A percentile compares a stretch with the other conserved stretches of the same genome.
These are phyloP conservation scores for Aspergillus glaucus DNA, from an alignment of 2,329 filamentous ascomycete species.

Conservation along the genomic window DNA sequence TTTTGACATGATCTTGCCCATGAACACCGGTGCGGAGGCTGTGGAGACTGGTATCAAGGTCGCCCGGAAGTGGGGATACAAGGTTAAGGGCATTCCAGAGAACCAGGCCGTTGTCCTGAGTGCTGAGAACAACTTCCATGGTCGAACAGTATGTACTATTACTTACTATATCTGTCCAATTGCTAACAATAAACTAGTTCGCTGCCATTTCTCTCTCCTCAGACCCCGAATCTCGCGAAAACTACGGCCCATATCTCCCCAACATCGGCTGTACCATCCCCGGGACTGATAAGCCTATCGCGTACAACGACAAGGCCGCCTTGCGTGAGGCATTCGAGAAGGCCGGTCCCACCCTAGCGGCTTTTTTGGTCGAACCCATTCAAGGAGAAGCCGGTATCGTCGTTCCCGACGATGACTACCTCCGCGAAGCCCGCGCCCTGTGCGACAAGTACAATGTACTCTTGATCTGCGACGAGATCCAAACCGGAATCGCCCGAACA, in stretches of 20 bases:
- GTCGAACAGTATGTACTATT: constrained; percentile 66
- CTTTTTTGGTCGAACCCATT: constrained; percentile 92
- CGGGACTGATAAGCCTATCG: constrained; percentile 67
- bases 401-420: constrained; percentile 85
- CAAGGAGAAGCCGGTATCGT: constrained; percentile 97
- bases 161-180: neutral
- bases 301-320: constrained; percentile 79
- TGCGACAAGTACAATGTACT: constrained; percentile 95
- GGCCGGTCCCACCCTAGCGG: constrained; percentile 79
- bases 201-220: constrained; percentile 91
- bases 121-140: constrained; percentile 91
- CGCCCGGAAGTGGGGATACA: constrained; percentile 96
- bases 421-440: constrained; percentile 69
- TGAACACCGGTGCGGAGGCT: constrained; percentile 96
- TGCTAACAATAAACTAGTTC: constrained; percentile 53
- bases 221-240: constrained; percentile 89
- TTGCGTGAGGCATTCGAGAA: constrained; percentile 71
- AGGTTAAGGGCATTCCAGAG: constrained; percentile 81
- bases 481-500: constrained; percentile 93
- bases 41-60: constrained; percentile 96
- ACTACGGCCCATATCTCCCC: constrained; percentile 94
- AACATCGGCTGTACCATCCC: constrained; percentile 74
- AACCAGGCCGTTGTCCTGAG: constrained; percentile 79
- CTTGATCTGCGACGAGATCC: constrained; percentile 96
- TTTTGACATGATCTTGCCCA: constrained; percentile 95